Conservation (phyloP, 2,329 filamentous ascomycete genomes). For the Chrysosporium keratinophilum region DNA sequence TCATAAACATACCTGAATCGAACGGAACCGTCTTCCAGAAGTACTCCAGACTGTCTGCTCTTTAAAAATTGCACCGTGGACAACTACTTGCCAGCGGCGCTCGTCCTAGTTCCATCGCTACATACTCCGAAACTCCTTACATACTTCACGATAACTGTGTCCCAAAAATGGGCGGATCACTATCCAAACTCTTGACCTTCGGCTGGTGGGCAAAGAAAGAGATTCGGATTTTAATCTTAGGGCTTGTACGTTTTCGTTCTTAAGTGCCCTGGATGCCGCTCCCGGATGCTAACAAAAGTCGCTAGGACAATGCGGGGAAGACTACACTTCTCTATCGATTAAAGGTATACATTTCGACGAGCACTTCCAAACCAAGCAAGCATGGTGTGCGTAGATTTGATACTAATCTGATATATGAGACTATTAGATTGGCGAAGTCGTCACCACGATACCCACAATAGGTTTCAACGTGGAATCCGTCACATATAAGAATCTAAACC, state of each 20-base stretch:
- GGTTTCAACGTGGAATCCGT: slow-evolving; percentile 99
- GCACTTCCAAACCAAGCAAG: background rate
- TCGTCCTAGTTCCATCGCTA: background rate
- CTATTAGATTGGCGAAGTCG: slow-evolving; percentile 84
- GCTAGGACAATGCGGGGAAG: slow-evolving; percentile 93
- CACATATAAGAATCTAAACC: slow-evolving; percentile 95
- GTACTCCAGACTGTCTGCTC: background rate
- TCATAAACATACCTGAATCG: background rate
- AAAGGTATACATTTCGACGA: slow-evolving; percentile 56
- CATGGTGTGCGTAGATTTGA: background rate
- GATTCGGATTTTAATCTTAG: slow-evolving; percentile 88
- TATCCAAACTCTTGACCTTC: slow-evolving; percentile 53
- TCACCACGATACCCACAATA: slow-evolving; percentile 97
- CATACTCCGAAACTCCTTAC: background rate
- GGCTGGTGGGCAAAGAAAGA: slow-evolving; percentile 91
- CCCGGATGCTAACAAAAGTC: slow-evolving; percentile 5
- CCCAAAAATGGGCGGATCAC: slow-evolving; percentile 44
- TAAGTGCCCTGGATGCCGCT: background rate
- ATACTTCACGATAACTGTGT: background rate
- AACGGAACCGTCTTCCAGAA: background rate
- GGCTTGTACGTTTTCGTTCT: slow-evolving; percentile 55
- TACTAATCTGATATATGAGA: background rate
- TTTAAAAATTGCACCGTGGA: background rate
- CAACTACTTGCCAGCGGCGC: no score
- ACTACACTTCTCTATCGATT: slow-evolving; percentile 92